These are phyloP conservation scores for Penicillium brevicompactum DNA, from an alignment of 2,329 filamentous ascomycete species.

Conservation along the genomic window DNA sequence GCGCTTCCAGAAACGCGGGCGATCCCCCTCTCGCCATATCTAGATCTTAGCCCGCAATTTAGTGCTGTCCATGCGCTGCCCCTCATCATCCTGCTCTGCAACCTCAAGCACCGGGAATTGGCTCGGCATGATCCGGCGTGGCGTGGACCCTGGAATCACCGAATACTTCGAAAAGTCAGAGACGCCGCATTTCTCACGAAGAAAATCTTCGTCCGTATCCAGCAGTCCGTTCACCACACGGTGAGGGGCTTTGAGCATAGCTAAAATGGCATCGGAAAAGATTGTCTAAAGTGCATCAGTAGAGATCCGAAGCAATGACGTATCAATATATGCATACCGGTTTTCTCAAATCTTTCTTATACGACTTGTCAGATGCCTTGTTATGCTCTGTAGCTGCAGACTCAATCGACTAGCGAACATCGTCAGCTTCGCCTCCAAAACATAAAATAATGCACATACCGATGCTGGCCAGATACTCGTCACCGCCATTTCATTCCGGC, in stretches of 20 bases:
- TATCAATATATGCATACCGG: conserved; percentile 41
- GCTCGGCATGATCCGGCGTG: conserved; percentile 76
- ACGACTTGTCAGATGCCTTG: conserved; percentile 47
- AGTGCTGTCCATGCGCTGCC: conserved; percentile 68
- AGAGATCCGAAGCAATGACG: neutral
- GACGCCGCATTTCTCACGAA: conserved; percentile 65
- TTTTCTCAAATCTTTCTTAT: conserved; percentile 64
- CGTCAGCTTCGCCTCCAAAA: neutral
- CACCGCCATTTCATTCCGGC: conserved; percentile 69
- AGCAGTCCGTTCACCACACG: conserved; percentile 69
- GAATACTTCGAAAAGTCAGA: conserved; percentile 73
- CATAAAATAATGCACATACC: conserved; percentile 49
- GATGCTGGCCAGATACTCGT: conserved; percentile 81
- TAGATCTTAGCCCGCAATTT: conserved; percentile 33
- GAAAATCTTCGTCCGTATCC: conserved; percentile 78
- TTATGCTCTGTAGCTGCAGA: conserved; percentile 70
- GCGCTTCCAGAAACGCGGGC: neutral
- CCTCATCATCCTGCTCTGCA: conserved; percentile 78
- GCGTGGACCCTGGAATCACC: conserved; percentile 63
- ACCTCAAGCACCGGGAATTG: conserved; percentile 71
- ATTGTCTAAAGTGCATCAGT: conserved; percentile 52
- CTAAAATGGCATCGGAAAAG: conserved; percentile 78
- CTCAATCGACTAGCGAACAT: conserved; percentile 61
- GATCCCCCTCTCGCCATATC: neutral
- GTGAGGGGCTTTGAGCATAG: conserved; percentile 65